Evolutionary conservation across 495 filamentous ascomycete genomes (phyloP).

Genomic region (Schizothecium vesticola): DNA sequence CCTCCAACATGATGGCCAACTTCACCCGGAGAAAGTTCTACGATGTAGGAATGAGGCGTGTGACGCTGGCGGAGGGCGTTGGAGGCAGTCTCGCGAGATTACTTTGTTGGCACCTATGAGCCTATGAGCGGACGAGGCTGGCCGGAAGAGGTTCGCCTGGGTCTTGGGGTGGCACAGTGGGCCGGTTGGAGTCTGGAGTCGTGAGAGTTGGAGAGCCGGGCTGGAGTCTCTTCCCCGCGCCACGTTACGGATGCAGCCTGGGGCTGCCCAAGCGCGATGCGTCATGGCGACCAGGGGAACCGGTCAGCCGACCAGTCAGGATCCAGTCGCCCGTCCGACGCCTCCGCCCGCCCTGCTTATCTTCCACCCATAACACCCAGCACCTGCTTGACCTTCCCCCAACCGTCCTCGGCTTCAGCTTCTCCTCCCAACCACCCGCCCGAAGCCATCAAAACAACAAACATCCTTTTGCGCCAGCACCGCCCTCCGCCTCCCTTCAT

Average conservation of each 20-base stretch:
- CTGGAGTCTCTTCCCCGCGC: slow-evolving; percentile 1
- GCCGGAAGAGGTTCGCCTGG: neutral
- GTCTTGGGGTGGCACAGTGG: slow-evolving; percentile 4
- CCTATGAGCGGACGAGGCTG: neutral
- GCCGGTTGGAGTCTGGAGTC: neutral
- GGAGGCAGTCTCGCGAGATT: neutral
- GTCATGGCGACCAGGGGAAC: slow-evolving; percentile 19
- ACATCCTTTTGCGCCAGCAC: neutral
- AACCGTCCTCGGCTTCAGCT: slow-evolving; percentile 5
- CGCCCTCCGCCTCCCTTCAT: neutral
- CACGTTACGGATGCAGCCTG: slow-evolving; percentile 3
- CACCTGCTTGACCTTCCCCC: slow-evolving; percentile 7
- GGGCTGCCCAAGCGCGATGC: slow-evolving; percentile 3
- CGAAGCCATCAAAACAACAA: slow-evolving; percentile 9
- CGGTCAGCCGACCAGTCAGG: slow-evolving; percentile 8
- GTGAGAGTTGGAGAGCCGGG: neutral
- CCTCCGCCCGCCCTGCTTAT: slow-evolving; percentile 7
- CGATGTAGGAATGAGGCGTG: neutral
- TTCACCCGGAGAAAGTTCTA: neutral
- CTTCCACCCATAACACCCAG: slow-evolving; percentile 1
- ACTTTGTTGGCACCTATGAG: neutral
- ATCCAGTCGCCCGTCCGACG: neutral
- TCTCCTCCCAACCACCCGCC: slow-evolving; percentile 8
- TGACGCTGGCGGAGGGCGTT: neutral
- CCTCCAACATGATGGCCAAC: neutral